Evolutionary conservation across 129 eudicot species (phyloP), one percentile per base, ranked within the genome.

Genomic region (Gnaphalium uliginosum): DNA sequence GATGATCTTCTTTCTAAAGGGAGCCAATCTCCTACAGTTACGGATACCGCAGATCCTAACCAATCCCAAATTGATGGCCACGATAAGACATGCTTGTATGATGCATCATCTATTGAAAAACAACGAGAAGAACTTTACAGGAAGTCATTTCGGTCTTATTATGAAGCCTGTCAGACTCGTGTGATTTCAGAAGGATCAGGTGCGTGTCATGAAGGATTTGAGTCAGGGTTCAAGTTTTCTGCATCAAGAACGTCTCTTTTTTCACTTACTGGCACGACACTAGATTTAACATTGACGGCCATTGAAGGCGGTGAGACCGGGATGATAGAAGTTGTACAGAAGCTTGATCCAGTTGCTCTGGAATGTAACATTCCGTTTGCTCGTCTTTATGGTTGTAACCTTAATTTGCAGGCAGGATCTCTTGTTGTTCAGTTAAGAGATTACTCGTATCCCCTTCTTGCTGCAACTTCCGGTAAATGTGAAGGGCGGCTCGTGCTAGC

Each of bases 261-360:
- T 43, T 87, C 98, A 39, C 71, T 93, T 63, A 73, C 74, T 79
- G 98, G 95, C 39, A 90, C 92, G 23, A 81, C 78, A 26, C 78
- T 93, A 37, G 98, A 90, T 72, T 15, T 88, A 39, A 93, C 82
- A 21, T 78, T 90, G 82, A 80, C 93, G 61, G 88, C 72, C 78
- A 81, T 93, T 78, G 98, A 86, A 74, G 96, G 98, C 24, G 96
- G 98, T 61, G 98, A 90, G 65, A 86, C 83, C 22, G 98, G 98
- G 73, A 93, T 93, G 96, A 87, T 93, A 76, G 90, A 88, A 63
- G 80, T 87, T 80, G 73, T 93, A 77, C 91, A 86, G 64, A 84
- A 80, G 79, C 96, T 93, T 77, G 98, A 93, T 83, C 98, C 96
- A n/a, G 89, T 93, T 57, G 87, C 82, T 81, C 81, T 75, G 64